Evolutionary conservation across 2,329 filamentous ascomycete genomes (phyloP).

Genomic region (Pyrenochaeta sp.): DNA sequence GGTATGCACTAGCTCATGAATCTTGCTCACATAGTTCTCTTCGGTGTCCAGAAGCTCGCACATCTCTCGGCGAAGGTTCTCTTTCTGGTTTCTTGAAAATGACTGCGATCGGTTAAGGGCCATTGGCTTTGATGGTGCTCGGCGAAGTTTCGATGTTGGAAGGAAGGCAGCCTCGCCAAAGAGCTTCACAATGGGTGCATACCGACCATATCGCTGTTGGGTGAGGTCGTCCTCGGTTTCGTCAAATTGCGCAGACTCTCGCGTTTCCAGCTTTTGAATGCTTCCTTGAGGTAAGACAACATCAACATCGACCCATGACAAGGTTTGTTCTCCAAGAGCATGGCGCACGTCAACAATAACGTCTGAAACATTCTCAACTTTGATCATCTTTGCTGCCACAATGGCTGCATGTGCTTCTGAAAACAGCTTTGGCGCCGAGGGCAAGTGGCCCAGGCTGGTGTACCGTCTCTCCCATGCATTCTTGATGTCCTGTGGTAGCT

Average conservation of each 20-base stretch:
- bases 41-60: slow-evolving; percentile 92
- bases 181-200: slow-evolving; percentile 76
- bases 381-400: slow-evolving; percentile 82
- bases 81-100: slow-evolving; percentile 82
- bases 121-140: slow-evolving; percentile 86
- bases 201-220: slow-evolving; percentile 77
- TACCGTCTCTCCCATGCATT: slow-evolving; percentile 67
- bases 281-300: slow-evolving; percentile 81
- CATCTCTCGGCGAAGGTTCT: slow-evolving; percentile 85
- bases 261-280: slow-evolving; percentile 57
- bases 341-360: slow-evolving; percentile 76
- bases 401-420: slow-evolving; percentile 92
- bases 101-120: slow-evolving; percentile 78
- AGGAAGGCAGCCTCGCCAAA: slow-evolving; percentile 87
- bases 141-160: slow-evolving; percentile 81
- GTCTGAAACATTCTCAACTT: slow-evolving; percentile 77
- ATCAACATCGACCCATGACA: slow-evolving; percentile 88
- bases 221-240: slow-evolving; percentile 71
- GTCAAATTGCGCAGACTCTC: slow-evolving; percentile 66
- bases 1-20: slow-evolving; percentile 81
- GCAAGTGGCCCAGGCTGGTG: slow-evolving; percentile 63
- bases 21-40: slow-evolving; percentile 88
- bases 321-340: slow-evolving; percentile 79
- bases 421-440: slow-evolving; percentile 75
- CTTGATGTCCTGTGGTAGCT: slow-evolving; percentile 81